These are phyloP conservation scores for Myriosclerotinia scirpicola DNA, from an alignment of 2,329 filamentous ascomycete genomes.

Conservation along the genomic window DNA sequence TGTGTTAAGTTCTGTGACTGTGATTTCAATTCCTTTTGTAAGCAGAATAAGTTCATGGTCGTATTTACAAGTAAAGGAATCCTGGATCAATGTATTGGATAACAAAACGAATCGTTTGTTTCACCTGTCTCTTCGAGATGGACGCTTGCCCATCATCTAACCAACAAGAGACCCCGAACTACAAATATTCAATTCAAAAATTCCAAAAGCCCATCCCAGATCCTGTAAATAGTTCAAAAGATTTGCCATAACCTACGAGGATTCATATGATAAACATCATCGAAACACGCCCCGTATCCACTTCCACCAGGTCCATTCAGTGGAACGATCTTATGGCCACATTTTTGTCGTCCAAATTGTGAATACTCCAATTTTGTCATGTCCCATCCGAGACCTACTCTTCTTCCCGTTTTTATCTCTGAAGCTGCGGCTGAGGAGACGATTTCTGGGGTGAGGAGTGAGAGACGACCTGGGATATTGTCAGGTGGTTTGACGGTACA, in stretches of 20 bases:
- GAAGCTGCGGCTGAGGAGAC: slow-evolving; percentile 50
- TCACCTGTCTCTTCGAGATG: neutral
- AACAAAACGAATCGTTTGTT: neutral
- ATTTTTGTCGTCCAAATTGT: slow-evolving; percentile 52
- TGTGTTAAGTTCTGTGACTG: neutral
- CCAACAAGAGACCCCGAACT: neutral
- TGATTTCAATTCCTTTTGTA: neutral
- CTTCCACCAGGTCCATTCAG: slow-evolving; percentile 42
- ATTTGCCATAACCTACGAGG: slow-evolving; percentile 41
- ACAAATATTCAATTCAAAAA: neutral
- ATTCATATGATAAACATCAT: slow-evolving; percentile 53
- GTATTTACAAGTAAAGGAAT: neutral
- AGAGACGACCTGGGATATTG: slow-evolving; percentile 41
- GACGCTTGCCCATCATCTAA: neutral
- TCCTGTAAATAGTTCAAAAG: neutral
- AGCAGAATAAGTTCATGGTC: too few species aligned
- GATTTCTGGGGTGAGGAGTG: slow-evolving; percentile 52
- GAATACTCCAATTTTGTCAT: slow-evolving; percentile 56
- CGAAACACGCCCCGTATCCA: slow-evolving; percentile 46
- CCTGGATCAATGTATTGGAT: neutral
- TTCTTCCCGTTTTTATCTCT: slow-evolving; percentile 52
- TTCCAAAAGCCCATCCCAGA: too few species aligned
- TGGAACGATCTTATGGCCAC: slow-evolving; percentile 51
- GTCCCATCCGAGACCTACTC: slow-evolving; percentile 56
- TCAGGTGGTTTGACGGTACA: neutral